phyloP scores from a whole-genome alignment of 805 yeast species.

The Phaffomyces thermotolerans region DNA sequence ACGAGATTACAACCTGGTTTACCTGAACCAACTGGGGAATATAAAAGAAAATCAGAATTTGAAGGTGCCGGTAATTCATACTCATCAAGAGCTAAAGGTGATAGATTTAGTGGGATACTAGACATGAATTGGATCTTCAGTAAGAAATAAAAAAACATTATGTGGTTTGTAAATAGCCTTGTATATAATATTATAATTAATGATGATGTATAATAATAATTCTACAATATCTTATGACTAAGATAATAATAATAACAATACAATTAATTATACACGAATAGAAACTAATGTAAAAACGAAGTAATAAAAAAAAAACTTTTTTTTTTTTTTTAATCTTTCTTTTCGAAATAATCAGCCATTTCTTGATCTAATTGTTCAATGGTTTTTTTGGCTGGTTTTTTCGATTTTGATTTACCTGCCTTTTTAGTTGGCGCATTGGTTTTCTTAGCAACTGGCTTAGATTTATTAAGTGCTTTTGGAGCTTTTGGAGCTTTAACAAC shows the following conservation, averaged over 20 bases:
- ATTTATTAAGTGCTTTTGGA: constrained; percentile 5
- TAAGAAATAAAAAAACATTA: neutral
- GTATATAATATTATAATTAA: neutral
- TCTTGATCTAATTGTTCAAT: constrained; percentile 94
- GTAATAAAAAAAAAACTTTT: neutral
- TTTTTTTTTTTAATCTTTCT: constrained; percentile 33
- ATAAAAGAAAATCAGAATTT: constrained; percentile 49
- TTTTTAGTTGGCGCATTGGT: constrained; percentile 5
- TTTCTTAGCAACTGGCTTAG: constrained; percentile 14
- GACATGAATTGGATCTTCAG: constrained; percentile 20
- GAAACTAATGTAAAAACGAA: neutral
- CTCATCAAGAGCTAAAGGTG: constrained; percentile 51
- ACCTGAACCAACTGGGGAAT: constrained; percentile 33
- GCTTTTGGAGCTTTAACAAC: constrained; percentile 11
- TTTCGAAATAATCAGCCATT: constrained; percentile 90
- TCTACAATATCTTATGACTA: too few species aligned
- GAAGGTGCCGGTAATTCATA: constrained; percentile 65
- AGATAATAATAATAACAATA: neutral
- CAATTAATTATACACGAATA: neutral
- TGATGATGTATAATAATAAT: too few species aligned
- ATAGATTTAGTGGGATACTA: constrained; percentile 27
- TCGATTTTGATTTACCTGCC: constrained; percentile 23
- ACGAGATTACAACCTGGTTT: constrained; percentile 48
- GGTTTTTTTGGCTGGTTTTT: constrained; percentile 57
- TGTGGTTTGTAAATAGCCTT: neutral